Percentiles rank a stretch among this genome's conserved stretches.
Conservation (phyloP, 164 flowering plant genomes). For the Annona cherimola region DNA sequence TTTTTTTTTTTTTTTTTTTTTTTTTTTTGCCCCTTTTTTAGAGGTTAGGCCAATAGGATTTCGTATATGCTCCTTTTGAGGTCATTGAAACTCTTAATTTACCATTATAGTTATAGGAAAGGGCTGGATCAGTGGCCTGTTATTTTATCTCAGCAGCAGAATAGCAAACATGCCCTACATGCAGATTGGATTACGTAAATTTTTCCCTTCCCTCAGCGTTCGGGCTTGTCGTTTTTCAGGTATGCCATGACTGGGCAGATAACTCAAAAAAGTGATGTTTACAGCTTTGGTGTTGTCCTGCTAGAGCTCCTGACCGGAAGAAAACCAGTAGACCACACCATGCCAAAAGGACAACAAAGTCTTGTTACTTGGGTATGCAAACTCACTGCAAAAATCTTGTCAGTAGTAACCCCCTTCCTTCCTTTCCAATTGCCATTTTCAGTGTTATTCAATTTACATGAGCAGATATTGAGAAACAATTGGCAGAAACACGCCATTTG, state of each 20-base stretch:
- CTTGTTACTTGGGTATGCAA: slow-evolving; percentile 77
- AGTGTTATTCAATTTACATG: not conserved
- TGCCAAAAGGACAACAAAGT: slow-evolving; percentile 92
- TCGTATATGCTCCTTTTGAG: too few relatives aligned
- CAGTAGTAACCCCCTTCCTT: not conserved
- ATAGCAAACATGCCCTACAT: too few relatives aligned
- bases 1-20: too few relatives aligned
- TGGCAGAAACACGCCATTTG: not conserved
- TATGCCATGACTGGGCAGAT: slow-evolving; percentile 95
- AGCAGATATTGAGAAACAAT: not conserved
- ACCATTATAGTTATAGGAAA: too few relatives aligned
- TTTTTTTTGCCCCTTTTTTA: too few relatives aligned
- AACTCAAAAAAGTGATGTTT: slow-evolving; percentile 82
- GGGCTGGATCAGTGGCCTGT: too few relatives aligned
- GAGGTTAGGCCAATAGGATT: too few relatives aligned
- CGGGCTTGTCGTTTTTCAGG: slow-evolving; percentile 28
- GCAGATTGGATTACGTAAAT: not conserved
- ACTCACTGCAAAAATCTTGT: not conserved
- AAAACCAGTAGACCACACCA: slow-evolving; percentile 86
- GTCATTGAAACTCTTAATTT: too few relatives aligned
- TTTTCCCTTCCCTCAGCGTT: not conserved
- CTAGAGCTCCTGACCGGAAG: slow-evolving; percentile 88
- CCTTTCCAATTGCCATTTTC: not conserved
- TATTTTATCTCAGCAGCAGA: too few relatives aligned
- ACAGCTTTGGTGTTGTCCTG: slow-evolving; percentile 86